Conservation (phyloP, 148 eudicot species). For the Chenopodium formosanum region DNA sequence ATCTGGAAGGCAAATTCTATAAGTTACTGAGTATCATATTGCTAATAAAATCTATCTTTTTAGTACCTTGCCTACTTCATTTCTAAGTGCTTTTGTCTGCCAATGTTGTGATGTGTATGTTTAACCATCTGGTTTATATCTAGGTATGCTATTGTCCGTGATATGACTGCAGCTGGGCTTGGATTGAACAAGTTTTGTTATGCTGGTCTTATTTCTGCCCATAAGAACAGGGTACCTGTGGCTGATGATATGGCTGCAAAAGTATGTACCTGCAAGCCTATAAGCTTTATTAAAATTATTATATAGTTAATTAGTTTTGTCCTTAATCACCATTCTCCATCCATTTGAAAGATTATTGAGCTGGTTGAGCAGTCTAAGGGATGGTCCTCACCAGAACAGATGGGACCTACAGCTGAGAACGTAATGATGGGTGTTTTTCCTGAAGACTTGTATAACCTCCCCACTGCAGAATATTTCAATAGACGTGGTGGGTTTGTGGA, state of each 20-base stretch:
- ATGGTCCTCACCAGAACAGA: constrained; percentile 66
- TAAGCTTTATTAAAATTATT: constrained; percentile 1
- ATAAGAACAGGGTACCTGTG: constrained; percentile 58
- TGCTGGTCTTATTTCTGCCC: constrained; percentile 90
- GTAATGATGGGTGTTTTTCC: constrained; percentile 69
- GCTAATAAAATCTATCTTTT: background rate
- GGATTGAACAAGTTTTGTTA: constrained; percentile 93
- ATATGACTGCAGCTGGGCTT: constrained; percentile 97
- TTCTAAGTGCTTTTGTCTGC: constrained; percentile 5
- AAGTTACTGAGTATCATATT: background rate
- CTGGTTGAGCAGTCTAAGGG: constrained; percentile 96
- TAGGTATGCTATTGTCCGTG: constrained; percentile 90
- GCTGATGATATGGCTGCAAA: constrained; percentile 59
- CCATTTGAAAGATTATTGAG: constrained; percentile 66
- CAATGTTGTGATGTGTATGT: background rate
- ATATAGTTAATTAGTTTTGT: background rate
- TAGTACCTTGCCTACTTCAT: constrained; percentile 4
- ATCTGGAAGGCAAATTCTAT: background rate
- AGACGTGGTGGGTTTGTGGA: constrained; percentile 64
- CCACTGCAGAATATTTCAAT: constrained; percentile 67
- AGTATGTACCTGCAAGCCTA: constrained; percentile 36
- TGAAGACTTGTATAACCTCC: constrained; percentile 76
- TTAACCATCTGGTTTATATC: constrained; percentile 20
- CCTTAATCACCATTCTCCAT: constrained; percentile 13
- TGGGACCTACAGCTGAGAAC: constrained; percentile 59